A percentile compares a stretch with the other conserved stretches of the same genome.
Conservation (phyloP, 2,329 filamentous ascomycete species). For the Beauveria bassiana region DNA sequence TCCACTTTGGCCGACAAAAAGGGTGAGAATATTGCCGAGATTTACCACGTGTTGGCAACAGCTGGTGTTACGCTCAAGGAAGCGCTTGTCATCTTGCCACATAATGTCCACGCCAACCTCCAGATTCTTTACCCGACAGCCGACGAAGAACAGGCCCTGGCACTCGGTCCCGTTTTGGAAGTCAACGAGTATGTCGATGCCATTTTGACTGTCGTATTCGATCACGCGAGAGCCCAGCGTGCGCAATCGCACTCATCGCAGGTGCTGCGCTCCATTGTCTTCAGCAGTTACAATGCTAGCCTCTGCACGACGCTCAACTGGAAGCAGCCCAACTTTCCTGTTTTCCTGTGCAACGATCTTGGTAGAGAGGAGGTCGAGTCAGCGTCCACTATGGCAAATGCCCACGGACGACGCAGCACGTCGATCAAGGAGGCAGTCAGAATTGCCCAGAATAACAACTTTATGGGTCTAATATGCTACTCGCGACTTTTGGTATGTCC, state of each 20-base stretch:
- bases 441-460: conserved; percentile 90
- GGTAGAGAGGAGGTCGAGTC: conserved; percentile 46
- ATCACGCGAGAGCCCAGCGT: conserved; percentile 68
- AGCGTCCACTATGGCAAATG: conserved; percentile 30
- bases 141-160: conserved; percentile 61
- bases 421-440: conserved; percentile 94
- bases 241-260: conserved; percentile 52
- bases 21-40: conserved; percentile 49
- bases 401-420: conserved; percentile 64
- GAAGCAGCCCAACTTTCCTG: conserved; percentile 98
- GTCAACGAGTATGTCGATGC: conserved; percentile 82
- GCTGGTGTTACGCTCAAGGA: conserved; percentile 76
- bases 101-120: conserved; percentile 81
- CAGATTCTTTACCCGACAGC: conserved; percentile 79
- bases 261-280: conserved; percentile 78
- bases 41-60: conserved; percentile 64
- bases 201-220: conserved; percentile 78
- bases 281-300: conserved; percentile 84
- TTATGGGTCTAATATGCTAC: conserved; percentile 93
- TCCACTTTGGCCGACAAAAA: conserved; percentile 36
- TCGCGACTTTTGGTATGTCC: conserved; percentile 71
- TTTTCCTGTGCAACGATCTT: conserved; percentile 90
- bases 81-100: conserved; percentile 66
- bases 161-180: conserved; percentile 67
- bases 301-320: conserved; percentile 94